Conservation (phyloP, 768 basidiomycete genomes). For the Dictyophora rubrovolvata region DNA sequence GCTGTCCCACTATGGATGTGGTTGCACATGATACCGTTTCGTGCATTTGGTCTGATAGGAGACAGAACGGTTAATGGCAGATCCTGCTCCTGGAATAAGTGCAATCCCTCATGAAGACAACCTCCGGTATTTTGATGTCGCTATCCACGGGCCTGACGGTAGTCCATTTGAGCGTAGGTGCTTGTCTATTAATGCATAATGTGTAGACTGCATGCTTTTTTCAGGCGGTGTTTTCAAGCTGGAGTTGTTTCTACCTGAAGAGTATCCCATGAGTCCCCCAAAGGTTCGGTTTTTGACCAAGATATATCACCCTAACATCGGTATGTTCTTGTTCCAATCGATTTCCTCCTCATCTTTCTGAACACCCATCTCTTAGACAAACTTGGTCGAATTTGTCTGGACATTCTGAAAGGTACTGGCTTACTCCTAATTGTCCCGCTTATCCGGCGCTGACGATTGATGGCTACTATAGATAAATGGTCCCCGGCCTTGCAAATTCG, state of each 20-base stretch:
- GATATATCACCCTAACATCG: constrained; percentile 99
- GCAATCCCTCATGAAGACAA: constrained; percentile 95
- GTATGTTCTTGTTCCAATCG: constrained; percentile 35
- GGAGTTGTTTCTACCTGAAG: constrained; percentile 97
- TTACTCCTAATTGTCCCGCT: background rate
- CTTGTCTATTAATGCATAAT: constrained; percentile 16
- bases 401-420: constrained; percentile 84
- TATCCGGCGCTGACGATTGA: background rate
- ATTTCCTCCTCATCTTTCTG: background rate
- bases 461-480: constrained; percentile 74
- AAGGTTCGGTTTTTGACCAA: constrained; percentile 97
- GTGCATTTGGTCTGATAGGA: constrained; percentile 44
- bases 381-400: constrained; percentile 94
- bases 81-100: constrained; percentile 96
- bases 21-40: background rate
- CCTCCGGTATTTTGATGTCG: constrained; percentile 96
- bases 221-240: constrained; percentile 86
- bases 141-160: constrained; percentile 88
- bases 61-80: constrained; percentile 91
- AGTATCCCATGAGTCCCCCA: constrained; percentile 98
- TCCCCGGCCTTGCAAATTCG: constrained; percentile 97
- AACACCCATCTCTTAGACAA: constrained; percentile 53
- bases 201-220: constrained; percentile 3
- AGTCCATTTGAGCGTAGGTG: constrained; percentile 82
- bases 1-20: too few relatives aligned